phyloP scores from a whole-genome alignment of 192 early-diverging fungal genomes.

The Podila minutissima region DNA sequence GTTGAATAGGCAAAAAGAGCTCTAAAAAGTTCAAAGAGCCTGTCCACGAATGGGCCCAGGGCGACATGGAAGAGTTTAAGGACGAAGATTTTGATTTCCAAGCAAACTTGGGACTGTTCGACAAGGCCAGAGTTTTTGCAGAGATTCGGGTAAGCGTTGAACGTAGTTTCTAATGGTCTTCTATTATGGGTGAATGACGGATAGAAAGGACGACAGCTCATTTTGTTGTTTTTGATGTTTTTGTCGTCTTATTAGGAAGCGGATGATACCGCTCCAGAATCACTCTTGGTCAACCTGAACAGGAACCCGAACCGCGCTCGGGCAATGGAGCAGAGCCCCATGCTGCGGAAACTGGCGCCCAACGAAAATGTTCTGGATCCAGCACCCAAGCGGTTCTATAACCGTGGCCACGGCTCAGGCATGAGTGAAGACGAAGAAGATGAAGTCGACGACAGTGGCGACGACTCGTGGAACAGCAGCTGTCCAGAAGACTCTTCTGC shows the following conservation, averaged over 20 bases:
- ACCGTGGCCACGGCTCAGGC: constrained; percentile 16
- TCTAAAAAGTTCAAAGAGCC: constrained; percentile 36
- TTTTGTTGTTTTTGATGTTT: constrained; percentile 8
- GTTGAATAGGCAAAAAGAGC: constrained; percentile 23
- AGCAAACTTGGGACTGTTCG: constrained; percentile 69
- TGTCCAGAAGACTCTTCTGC: constrained; percentile 24
- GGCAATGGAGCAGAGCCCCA: constrained; percentile 36
- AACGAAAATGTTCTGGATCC: constrained; percentile 77
- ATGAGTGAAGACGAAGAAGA: constrained; percentile 39
- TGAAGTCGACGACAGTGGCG: constrained; percentile 11
- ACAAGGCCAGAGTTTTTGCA: constrained; percentile 77
- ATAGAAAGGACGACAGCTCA: not conserved
- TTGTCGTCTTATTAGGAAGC: constrained; percentile 55
- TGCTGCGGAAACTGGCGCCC: constrained; percentile 61
- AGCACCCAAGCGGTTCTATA: constrained; percentile 31
- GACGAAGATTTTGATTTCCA: constrained; percentile 76
- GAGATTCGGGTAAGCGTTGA: constrained; percentile 61
- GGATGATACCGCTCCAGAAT: constrained; percentile 77
- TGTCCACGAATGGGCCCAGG: constrained; percentile 66
- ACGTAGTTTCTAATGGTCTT: not conserved
- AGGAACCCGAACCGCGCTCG: constrained; percentile 58
- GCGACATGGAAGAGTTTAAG: constrained; percentile 66
- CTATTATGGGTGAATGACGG: not conserved
- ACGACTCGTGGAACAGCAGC: constrained; percentile 47
- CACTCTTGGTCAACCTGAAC: constrained; percentile 76